Base-by-base conservation (phyloP, 2,329 filamentous ascomycete species). In the Sarocladiaceae sp. region DNA sequence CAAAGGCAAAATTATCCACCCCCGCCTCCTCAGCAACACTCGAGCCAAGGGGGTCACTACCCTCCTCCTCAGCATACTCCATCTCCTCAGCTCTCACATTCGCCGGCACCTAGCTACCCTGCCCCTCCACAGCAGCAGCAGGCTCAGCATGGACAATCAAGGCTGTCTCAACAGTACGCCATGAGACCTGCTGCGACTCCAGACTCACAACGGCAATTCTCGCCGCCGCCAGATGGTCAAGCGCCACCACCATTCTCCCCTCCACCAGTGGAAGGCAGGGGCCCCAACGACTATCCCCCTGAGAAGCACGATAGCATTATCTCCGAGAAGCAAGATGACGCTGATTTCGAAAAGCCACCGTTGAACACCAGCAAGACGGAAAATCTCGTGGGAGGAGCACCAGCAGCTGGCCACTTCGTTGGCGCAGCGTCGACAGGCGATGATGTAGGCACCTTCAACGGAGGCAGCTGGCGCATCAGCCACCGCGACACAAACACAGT, bases 381-480 rank as follows among this genome's bases (percentile, higher is more conserved):
- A 25, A 66, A 68, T 56, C 64, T 71, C 42, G 62, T 68, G 18
- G 64, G 64, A 11, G 68, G 68, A 25, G 74, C 71, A 3, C 75
- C 72, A 11, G 63, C 69, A 6, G 68, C 72, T 15, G 68, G 71
- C 28, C 79, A 87, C 53, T 91, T 93, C 57, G 66, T 76, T 5
- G 88, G 88, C 26, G 73, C 86, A 1, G 78, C 80, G 1, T 26
- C 36, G 10, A 42, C 39, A 33, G 75, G 83, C 26, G 94, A 97
- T 67, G 92, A 96, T 60, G 83, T 96, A 2, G 94, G 94, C n/a
- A 94, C 88, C 0, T 99, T 97, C 75, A 97, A 97, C 65, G 94
- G 94, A 15, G 94, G 94, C 12, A 93, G 88, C 64, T 99, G 93
- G 66, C 81, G 94, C 39, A 91, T 97, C 64, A 94, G 89, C 62